phyloP scores from a whole-genome alignment of 495 filamentous ascomycete species.

The Parathielavia hyrcaniae region DNA sequence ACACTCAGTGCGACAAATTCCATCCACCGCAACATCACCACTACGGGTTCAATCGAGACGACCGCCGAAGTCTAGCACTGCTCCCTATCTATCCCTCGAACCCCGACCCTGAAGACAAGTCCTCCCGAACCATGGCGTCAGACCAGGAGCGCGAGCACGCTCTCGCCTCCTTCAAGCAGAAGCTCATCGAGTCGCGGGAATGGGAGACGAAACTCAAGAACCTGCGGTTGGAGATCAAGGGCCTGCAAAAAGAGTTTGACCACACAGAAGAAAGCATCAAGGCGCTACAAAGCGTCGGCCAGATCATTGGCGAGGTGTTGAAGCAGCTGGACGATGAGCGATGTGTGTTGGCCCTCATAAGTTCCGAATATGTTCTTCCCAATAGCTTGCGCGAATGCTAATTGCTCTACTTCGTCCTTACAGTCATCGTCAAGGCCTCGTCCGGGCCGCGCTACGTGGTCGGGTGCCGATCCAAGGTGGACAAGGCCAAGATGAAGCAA shows the following conservation, averaged over 20 bases:
- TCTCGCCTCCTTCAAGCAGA: constrained; percentile 81
- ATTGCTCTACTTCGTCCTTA: neutral
- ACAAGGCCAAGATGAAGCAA: constrained; percentile 94
- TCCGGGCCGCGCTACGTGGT: constrained; percentile 98
- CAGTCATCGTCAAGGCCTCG: constrained; percentile 76
- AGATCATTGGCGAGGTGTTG: constrained; percentile 98
- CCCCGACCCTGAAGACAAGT: neutral
- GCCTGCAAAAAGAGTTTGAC: constrained; percentile 87
- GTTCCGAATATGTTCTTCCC: neutral
- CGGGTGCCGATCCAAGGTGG: constrained; percentile 95
- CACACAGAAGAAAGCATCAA: constrained; percentile 99
- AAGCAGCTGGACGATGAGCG: constrained; percentile 98
- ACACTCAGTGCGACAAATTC: neutral
- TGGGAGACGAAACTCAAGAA: constrained; percentile 96
- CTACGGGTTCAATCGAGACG: neutral
- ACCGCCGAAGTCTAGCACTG: neutral
- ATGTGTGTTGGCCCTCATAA: constrained; percentile 59
- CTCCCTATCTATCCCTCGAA: neutral
- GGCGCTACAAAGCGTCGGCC: constrained; percentile 95
- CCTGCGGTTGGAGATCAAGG: constrained; percentile 89
- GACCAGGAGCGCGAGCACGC: constrained; percentile 70
- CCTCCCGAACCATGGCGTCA: constrained; percentile 32
- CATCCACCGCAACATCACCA: neutral
- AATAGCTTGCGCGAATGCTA: neutral
- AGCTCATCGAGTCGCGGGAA: constrained; percentile 93